These are phyloP conservation scores for Rosa rugosa DNA, from an alignment of 306 rosid genomes.

Conservation along the genomic window DNA sequence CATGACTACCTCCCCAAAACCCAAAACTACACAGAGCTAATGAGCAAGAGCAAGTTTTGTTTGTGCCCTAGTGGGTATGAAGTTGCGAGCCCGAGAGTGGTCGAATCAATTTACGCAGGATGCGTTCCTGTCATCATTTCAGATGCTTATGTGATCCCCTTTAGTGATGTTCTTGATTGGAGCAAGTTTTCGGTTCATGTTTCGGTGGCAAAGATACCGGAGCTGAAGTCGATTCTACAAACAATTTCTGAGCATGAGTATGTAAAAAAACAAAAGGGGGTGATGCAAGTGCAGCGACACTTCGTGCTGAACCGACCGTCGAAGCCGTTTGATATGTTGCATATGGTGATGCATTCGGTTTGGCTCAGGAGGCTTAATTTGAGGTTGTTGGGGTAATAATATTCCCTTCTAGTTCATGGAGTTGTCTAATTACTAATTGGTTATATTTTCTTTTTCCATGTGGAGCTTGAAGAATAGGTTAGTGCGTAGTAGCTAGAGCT, in stretches of 20 bases:
- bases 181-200: constrained; percentile 39
- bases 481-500: neutral
- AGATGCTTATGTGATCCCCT: constrained; percentile 41
- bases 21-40: constrained; percentile 29
- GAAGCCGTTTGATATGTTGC: constrained; percentile 38
- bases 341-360: constrained; percentile 51
- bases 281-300: constrained; percentile 41
- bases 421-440: neutral
- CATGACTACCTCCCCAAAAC: constrained; percentile 33
- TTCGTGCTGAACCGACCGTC: constrained; percentile 48
- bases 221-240: constrained; percentile 33
- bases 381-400: constrained; percentile 8
- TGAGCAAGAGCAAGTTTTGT: constrained; percentile 38
- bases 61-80: constrained; percentile 57
- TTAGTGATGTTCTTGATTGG: constrained; percentile 54
- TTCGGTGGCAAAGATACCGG: constrained; percentile 32
- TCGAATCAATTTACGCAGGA: constrained; percentile 34
- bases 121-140: constrained; percentile 51
- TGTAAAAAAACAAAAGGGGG: constrained; percentile 31
- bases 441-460: neutral
- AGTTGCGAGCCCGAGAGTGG: constrained; percentile 58
- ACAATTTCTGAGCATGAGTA: constrained; percentile 34
- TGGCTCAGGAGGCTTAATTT: constrained; percentile 61
- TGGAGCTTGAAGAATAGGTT: neutral
- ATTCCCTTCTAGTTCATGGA: neutral